Evolutionary conservation across 164 flowering plant species (phyloP).

Genomic region (Vitis riparia): DNA sequence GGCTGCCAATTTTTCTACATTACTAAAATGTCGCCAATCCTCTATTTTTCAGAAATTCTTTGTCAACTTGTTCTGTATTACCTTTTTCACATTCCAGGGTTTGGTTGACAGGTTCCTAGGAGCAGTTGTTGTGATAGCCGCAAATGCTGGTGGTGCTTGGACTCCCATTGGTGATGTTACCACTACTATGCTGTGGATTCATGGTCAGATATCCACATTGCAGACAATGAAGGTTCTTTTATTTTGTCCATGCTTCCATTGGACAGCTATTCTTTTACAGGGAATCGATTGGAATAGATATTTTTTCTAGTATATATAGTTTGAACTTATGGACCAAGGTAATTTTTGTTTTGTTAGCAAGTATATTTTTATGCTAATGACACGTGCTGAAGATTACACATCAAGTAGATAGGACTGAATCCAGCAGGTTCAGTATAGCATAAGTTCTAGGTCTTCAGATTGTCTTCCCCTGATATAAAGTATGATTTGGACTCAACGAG

Average conservation of each 20-base stretch:
- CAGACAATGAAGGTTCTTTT: conserved; percentile 74
- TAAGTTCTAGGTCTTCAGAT: background rate
- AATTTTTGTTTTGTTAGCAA: no score
- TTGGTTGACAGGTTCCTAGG: conserved; percentile 70
- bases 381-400: background rate
- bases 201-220: conserved; percentile 95
- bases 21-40: no score
- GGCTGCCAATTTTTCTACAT: no score
- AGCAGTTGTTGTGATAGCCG: conserved; percentile 96
- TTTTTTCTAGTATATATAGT: no score
- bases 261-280: background rate
- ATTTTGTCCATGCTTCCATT: background rate
- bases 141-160: conserved; percentile 99
- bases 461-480: background rate
- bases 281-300: no score
- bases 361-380: background rate
- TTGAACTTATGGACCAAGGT: no score
- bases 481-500: background rate
- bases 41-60: no score
- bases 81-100: conserved; percentile 9
- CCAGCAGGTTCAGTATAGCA: background rate
- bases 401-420: background rate
- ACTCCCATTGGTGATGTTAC: conserved; percentile 99
- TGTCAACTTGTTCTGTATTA: background rate
- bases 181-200: conserved; percentile 98